phyloP scores from a whole-genome alignment of 2,329 filamentous ascomycete species.

The Corinectria fuckeliana region DNA sequence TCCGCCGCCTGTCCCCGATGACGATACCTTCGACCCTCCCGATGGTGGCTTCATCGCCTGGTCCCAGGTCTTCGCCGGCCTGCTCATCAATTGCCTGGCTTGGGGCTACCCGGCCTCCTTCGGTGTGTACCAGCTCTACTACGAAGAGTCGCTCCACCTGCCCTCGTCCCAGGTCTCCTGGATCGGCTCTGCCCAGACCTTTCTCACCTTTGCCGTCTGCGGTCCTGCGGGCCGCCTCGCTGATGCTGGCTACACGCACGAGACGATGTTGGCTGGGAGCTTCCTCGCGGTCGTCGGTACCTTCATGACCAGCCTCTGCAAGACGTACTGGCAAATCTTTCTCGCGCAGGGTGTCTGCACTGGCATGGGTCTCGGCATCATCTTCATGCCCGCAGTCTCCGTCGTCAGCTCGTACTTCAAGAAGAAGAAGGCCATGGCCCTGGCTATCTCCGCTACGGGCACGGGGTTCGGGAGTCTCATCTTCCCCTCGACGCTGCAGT shows the following conservation, averaged over 20 bases:
- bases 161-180: constrained; percentile 47
- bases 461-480: constrained; percentile 62
- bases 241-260: constrained; percentile 56
- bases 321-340: constrained; percentile 59
- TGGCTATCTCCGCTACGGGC: constrained; percentile 66
- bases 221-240: constrained; percentile 56
- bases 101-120: constrained; percentile 59
- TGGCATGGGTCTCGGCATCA: constrained; percentile 60
- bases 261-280: constrained; percentile 49
- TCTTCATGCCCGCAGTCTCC: constrained; percentile 65
- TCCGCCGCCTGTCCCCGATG: constrained; percentile 27
- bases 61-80: constrained; percentile 56
- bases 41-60: constrained; percentile 57
- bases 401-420: constrained; percentile 69
- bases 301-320: constrained; percentile 54
- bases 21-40: constrained; percentile 40
- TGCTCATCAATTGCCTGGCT: constrained; percentile 56
- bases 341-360: constrained; percentile 60
- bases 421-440: constrained; percentile 60
- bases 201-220: constrained; percentile 57
- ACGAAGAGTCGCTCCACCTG: constrained; percentile 45
- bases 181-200: constrained; percentile 59
- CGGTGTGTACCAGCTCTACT: constrained; percentile 61
- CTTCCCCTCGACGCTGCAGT: constrained; percentile 63
- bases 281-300: constrained; percentile 53